These are phyloP conservation scores for Colletotrichum orchidophilum DNA, from an alignment of 2,329 filamentous ascomycete genomes.

Conservation along the genomic window DNA sequence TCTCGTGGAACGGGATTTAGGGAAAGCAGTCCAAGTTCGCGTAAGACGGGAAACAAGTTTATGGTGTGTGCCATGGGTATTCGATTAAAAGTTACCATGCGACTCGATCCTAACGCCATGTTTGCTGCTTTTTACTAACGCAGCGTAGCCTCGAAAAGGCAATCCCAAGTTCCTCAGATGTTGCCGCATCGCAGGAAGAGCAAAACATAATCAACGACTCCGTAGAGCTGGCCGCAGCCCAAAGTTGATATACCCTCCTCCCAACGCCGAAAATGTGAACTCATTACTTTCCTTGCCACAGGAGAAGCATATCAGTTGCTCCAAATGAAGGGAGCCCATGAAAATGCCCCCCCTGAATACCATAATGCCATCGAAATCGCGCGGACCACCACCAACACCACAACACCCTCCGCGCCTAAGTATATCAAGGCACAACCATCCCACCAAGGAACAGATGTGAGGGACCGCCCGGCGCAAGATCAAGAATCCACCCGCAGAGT, in stretches of 20 bases:
- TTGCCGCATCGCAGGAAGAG: neutral
- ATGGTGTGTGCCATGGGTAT: slow-evolving; percentile 9
- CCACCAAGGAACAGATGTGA: neutral
- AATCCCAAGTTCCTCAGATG: slow-evolving; percentile 1
- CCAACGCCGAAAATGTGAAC: slow-evolving; percentile 23
- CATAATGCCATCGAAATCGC: neutral
- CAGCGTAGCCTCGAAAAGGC: neutral
- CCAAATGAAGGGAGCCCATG: neutral
- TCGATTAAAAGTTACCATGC: slow-evolving; percentile 26
- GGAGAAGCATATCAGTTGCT: neutral
- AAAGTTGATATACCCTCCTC: neutral
- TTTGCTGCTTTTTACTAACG: neutral
- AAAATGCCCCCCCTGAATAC: neutral
- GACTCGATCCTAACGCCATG: slow-evolving; percentile 11
- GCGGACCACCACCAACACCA: neutral
- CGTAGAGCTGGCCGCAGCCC: slow-evolving; percentile 6
- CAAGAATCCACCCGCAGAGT: slow-evolving; percentile 24
- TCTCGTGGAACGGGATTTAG: neutral
- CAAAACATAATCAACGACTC: slow-evolving; percentile 12
- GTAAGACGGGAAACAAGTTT: neutral
- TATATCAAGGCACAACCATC: slow-evolving; percentile 1
- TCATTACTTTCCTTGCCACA: slow-evolving; percentile 6
- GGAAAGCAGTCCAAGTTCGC: neutral
- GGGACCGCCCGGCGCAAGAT: slow-evolving; percentile 5
- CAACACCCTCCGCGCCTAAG: neutral